phyloP scores from a whole-genome alignment of 768 basidiomycete species.

The Dentipellis fragilis region DNA sequence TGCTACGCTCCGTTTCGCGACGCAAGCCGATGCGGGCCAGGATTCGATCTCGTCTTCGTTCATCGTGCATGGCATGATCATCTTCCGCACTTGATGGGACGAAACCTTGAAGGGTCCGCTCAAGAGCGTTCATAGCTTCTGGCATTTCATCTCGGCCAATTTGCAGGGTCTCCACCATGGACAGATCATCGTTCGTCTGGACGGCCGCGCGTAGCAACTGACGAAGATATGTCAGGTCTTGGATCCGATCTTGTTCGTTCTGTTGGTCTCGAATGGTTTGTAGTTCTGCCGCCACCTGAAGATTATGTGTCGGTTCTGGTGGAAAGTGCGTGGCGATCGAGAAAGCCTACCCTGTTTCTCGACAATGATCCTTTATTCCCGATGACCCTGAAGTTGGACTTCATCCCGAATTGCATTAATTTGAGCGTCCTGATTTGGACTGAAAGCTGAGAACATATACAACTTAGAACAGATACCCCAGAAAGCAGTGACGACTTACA shows the following conservation, averaged over 20 bases:
- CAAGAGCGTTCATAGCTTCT: constrained; percentile 73
- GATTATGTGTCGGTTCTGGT: too few species aligned
- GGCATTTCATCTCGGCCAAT: constrained; percentile 61
- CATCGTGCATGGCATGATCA: constrained; percentile 14
- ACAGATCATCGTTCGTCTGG: constrained; percentile 46
- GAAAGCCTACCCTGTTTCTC: too few species aligned
- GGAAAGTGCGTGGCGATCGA: too few species aligned
- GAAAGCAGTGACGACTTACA: constrained; percentile 18
- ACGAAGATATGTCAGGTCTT: constrained; percentile 47
- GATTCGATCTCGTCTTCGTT: neutral
- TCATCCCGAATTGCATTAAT: constrained; percentile 25
- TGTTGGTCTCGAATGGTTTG: constrained; percentile 24
- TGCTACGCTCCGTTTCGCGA: neutral
- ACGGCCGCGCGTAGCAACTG: constrained; percentile 50
- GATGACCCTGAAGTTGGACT: too few species aligned
- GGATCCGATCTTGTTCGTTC: constrained; percentile 35
- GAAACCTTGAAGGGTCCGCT: constrained; percentile 48
- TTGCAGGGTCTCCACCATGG: constrained; percentile 54
- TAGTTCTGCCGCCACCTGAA: constrained; percentile 11
- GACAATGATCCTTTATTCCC: too few species aligned
- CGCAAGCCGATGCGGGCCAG: neutral
- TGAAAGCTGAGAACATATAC: constrained; percentile 23
- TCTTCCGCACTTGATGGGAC: constrained; percentile 21
- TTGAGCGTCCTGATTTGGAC: constrained; percentile 45
- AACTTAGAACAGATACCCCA: neutral